Evolutionary conservation across 148 eudicot genomes (phyloP), one percentile per base, ranked within the genome.

Genomic region (Amaranthus hypochondriacus): DNA sequence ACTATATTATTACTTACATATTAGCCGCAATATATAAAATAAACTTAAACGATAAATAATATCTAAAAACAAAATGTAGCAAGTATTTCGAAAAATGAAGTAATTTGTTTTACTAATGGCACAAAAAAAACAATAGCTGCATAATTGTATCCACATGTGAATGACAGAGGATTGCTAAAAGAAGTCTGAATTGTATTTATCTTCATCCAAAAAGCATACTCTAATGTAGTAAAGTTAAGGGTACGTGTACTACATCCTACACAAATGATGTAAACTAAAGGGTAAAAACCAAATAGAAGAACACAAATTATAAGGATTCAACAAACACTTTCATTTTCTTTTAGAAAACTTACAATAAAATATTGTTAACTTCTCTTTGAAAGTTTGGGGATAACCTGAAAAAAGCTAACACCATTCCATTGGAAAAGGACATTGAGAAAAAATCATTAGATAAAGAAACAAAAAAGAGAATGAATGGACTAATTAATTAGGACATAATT

Each of bases 71-170:
- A 10, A 18, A 21, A 59, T 43, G 3, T 59, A 18, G 44, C 8
- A 21, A 21, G 63, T 5, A 28, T 59, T 28, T 59, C 10, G 0
- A 28, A 8, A 8, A 21, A 7, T 4, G 28, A 58, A 21, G 4
- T 3, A 28, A 18, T 18, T 60, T 18, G 14, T 12, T 44, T 60
- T 60, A 12, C 46, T 60, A 28, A 44, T 42, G 44, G 21, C 13
- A 9, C 57, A 9, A 10, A 14, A 9, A 54, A 3, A 5, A 28
- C 39, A 54, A 14, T 54, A 4, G 2, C 8, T 54, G 63, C 7
- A 60, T 60, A 60, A 60, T 28, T 60, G 63, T 15, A 60, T 60
- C 63, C 63, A 60, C 63, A 60, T 60, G 63, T 60, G 44, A 60
- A 60, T 60, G 63, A 28, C 63, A 60, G 63, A 60, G 63, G 11